A percentile compares a stretch with the other conserved stretches of the same genome.
Evolutionary conservation across 1,284 basidiomycete genomes (phyloP).

Genomic region (Uromyces viciae-fabae): DNA sequence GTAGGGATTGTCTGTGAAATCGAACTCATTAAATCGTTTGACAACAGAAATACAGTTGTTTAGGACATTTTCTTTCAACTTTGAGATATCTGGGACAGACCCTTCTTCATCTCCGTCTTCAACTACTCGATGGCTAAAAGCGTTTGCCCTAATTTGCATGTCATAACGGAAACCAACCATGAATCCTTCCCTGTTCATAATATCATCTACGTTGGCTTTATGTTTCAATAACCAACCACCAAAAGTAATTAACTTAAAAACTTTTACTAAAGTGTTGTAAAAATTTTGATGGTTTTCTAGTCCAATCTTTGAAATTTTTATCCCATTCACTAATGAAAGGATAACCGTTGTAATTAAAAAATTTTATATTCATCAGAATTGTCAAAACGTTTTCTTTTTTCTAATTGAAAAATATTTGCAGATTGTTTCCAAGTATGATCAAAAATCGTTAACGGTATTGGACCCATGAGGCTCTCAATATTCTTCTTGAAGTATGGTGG

Average conservation of each 20-base stretch:
- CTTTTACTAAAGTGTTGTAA: background rate
- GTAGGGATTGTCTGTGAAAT: background rate
- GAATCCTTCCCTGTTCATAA: background rate
- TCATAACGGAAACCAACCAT: conserved; percentile 8
- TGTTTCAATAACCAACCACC: background rate
- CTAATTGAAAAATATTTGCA: no score
- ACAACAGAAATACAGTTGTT: no score
- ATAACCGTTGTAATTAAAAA: background rate
- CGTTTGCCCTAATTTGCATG: background rate
- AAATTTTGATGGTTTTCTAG: background rate
- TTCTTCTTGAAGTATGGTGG: background rate
- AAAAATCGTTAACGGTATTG: conserved; percentile 4
- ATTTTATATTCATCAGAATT: no score
- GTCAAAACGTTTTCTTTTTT: no score
- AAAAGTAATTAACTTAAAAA: background rate
- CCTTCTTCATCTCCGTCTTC: background rate
- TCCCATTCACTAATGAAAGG: background rate
- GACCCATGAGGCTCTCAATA: background rate
- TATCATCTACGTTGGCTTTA: background rate
- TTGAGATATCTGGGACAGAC: background rate
- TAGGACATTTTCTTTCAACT: background rate
- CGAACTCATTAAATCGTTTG: background rate
- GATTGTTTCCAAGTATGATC: no score
- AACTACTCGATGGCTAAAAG: background rate
- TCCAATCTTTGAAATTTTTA: background rate